Evolutionary conservation across 306 rosid species (phyloP), one percentile per base, ranked within the genome.

Genomic region (Cicer cuneatum): DNA sequence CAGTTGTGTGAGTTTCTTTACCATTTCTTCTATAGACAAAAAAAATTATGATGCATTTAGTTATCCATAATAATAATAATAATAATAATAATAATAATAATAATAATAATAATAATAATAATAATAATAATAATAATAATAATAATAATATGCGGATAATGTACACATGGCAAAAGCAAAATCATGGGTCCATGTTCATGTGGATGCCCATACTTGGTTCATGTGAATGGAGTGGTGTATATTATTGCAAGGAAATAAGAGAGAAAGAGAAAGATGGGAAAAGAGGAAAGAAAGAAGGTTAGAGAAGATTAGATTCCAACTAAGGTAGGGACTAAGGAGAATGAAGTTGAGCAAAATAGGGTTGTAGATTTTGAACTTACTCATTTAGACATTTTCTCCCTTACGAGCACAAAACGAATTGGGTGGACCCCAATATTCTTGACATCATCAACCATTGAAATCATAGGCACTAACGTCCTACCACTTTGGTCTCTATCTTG

Each of bases 171-270:
- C 77, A 62, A 65, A 77, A 82, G 72, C 11, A 5, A 45, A 33
- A 7, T 2, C 15, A 51, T 45, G 70, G 63, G 82, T 59, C 75
- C 89, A 87, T 7, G 79, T 12, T 65, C 66, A 71, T 65, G 79
- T 76, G 85, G 61, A 56, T 65, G 81, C 85, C 82, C 82, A 81
- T 76, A 33, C 78, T 37, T 21, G 12, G 33, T 56, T 72, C 85
- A 71, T 76, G 85, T 81, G 82, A 47, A 4, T 66, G 71, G 71
- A 33, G 35, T 57, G 47, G 59, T 76, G 66, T 71, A 60, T 51
- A 38, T 15, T 24, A 71, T 71, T 76, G 81, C 74, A 64, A 21
- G 69, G 39, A 37, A 42, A 6, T 16, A 10, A 19, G 52, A 76
- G 5, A 15, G 49, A 33, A 45, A 21, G 62, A 46, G 47, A 58